Percentiles rank a stretch among this genome's conserved stretches.
These are phyloP conservation scores for Apostasia shenzhenica DNA, from an alignment of 106 monocot genomes.

Conservation along the genomic window DNA sequence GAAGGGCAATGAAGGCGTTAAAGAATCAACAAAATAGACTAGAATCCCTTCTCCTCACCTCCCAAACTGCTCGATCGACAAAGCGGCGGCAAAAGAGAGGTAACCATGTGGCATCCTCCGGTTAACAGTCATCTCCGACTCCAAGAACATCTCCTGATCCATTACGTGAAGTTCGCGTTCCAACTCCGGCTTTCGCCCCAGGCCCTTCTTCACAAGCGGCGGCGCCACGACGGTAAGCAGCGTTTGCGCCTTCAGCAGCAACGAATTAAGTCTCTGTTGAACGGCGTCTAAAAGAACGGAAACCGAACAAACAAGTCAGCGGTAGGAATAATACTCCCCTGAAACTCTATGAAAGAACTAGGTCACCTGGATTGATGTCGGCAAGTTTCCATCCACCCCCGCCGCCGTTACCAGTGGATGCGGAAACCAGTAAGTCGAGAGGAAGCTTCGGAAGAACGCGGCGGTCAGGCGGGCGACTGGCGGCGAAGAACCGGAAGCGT, in stretches of 20 bases:
- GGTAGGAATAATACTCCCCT: background rate
- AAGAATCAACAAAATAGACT: background rate
- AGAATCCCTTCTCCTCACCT: constrained; percentile 31
- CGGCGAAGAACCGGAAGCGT: constrained; percentile 8
- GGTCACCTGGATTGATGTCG: constrained; percentile 40
- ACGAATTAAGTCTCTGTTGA: constrained; percentile 58
- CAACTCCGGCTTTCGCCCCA: constrained; percentile 12
- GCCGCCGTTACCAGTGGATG: constrained; percentile 5
- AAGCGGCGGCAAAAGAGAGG: constrained; percentile 52
- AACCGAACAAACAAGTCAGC: background rate
- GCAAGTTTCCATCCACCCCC: constrained; percentile 39
- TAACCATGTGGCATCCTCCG: constrained; percentile 42
- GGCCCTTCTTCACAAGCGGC: constrained; percentile 44
- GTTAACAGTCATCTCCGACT: constrained; percentile 60
- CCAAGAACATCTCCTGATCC: constrained; percentile 43
- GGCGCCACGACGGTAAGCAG: constrained; percentile 43
- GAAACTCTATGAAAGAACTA: background rate
- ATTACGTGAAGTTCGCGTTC: constrained; percentile 17
- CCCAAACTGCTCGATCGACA: constrained; percentile 87
- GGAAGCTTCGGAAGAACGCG: background rate
- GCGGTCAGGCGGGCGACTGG: constrained; percentile 9
- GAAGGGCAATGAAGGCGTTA: background rate
- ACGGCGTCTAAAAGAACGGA: constrained; percentile 31
- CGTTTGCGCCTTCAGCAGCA: constrained; percentile 59
- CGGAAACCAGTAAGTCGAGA: constrained; percentile 6